Conservation (phyloP, 345 rosid species). For the Psidium friedrichsthalianum region DNA sequence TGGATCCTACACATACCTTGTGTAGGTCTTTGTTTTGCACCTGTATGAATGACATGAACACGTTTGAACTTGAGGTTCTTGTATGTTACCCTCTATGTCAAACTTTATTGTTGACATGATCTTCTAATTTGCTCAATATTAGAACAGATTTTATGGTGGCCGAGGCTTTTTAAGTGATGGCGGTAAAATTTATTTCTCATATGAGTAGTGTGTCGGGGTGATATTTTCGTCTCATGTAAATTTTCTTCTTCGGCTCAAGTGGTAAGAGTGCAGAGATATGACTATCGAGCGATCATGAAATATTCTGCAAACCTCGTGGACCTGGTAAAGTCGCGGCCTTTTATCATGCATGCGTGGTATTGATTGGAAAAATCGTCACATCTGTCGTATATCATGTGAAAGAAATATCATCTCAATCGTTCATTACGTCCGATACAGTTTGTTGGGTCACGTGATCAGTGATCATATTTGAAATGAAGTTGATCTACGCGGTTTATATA, state of each 20-base stretch:
- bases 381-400: background rate
- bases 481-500: background rate
- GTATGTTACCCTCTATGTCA: no score
- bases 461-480: background rate
- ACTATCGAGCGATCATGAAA: background rate
- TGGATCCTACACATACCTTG: no score
- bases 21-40: background rate
- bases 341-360: background rate
- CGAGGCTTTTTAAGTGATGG: background rate
- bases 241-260: background rate
- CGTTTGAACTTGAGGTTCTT: background rate
- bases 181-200: background rate
- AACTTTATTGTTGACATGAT: no score
- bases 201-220: background rate
- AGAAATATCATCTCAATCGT: background rate
- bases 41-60: background rate
- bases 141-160: background rate
- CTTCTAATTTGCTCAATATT: background rate
- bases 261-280: background rate
- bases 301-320: background rate
- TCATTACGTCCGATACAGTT: background rate
- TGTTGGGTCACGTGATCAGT: background rate
- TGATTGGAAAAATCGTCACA: background rate
- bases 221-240: background rate
- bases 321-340: background rate